Base-by-base conservation (phyloP, 148 eudicot species). In the Spergularia bocconei region DNA sequence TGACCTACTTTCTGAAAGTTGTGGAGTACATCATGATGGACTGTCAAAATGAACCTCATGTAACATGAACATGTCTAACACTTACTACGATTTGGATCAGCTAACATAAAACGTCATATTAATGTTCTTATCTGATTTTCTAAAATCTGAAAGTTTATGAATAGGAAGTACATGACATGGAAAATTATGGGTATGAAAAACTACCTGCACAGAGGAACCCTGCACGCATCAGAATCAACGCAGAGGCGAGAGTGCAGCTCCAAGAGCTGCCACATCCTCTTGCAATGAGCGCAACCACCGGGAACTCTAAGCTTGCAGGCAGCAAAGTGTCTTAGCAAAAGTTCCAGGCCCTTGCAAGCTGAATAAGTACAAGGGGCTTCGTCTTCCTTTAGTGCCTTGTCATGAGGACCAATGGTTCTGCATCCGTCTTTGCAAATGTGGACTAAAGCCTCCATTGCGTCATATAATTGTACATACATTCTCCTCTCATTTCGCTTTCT, bases 381-480 rank as follows among this genome's bases (percentile, higher is more conserved):
- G 44, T 89, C 88, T 53, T 80, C 64, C 51, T 83, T 85, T 9
- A 79, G 83, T 20, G 68, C 85, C 85, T 89, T 91, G 51, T 92
- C 89, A 12, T 80, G 85, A 20, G 98, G 99, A 29, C 99, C 97
- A 12, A 96, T 91, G 6, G 91, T 92, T 82, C 85, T 84, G 77
- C 99, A 92, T 52, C 98, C 99, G 50, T 96, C 99, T 81, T 51
- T 91, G 60, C 87, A 96, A 71, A 92, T 91, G 71, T 92, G 99
- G 23, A 92, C 98, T 56, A 96, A 78, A 19, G 98, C 94, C 76
- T 96, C 99, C 99, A 96, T 96, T 62, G 98, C 99, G 57, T 92
- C 97, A 58, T 91, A 87, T 41, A 96, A 63, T 75, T 96, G 88
- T 58, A 77, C 44, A 80, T 96, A 96, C 19, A 83, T 79, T 62